Evolutionary conservation across 768 basidiomycete species (phyloP).

Genomic region (Candolleomyces efflorescens): DNA sequence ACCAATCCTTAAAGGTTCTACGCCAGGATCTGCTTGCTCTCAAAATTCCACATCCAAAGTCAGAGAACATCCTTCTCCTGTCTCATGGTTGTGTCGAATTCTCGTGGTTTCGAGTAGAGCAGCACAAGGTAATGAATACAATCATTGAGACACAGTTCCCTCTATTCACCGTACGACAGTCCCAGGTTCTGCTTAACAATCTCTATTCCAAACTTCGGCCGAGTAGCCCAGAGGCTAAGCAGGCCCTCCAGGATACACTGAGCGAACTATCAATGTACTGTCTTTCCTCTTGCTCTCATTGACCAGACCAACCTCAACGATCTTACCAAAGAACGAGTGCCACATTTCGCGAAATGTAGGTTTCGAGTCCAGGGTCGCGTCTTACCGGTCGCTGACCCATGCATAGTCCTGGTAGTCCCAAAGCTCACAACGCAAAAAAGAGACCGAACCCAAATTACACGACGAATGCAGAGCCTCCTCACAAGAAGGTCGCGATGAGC

Average conservation of each 20-base stretch:
- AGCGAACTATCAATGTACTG: slow-evolving; percentile 27
- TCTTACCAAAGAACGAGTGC: slow-evolving; percentile 7
- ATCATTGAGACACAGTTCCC: background rate
- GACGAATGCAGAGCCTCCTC: background rate
- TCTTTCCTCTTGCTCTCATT: background rate
- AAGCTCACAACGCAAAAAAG: background rate
- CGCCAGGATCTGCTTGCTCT: slow-evolving; percentile 29
- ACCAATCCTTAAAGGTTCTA: slow-evolving; percentile 22
- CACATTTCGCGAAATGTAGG: slow-evolving; percentile 11
- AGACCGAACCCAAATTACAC: background rate
- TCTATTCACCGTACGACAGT: background rate
- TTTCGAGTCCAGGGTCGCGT: background rate
- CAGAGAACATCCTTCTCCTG: slow-evolving; percentile 26
- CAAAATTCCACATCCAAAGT: slow-evolving; percentile 37
- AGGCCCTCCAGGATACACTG: slow-evolving; percentile 10
- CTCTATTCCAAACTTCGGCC: slow-evolving; percentile 12
- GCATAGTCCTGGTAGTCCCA: background rate
- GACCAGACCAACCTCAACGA: slow-evolving; percentile 5
- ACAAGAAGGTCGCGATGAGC: background rate
- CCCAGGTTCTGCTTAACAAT: slow-evolving; percentile 18
- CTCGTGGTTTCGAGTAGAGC: slow-evolving; percentile 18
- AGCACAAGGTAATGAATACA: slow-evolving; percentile 17
- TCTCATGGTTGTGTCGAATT: slow-evolving; percentile 28
- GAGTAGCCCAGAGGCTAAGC: slow-evolving; percentile 6
- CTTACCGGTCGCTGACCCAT: background rate